phyloP scores from a whole-genome alignment of 495 filamentous ascomycete genomes.

The Penicillium alfredii region DNA sequence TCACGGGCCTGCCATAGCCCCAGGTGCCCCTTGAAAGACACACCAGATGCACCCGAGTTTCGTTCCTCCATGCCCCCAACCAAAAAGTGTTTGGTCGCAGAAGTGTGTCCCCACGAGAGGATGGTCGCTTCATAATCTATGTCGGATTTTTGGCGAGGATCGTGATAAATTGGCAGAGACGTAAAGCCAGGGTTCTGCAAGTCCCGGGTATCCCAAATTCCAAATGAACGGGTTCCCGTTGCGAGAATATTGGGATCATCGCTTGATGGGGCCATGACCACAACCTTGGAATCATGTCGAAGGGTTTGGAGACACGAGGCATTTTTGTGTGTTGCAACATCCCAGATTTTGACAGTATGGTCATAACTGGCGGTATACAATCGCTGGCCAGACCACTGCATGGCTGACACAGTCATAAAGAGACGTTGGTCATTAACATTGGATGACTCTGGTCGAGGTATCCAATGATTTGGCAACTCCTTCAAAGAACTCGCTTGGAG shows the following conservation, averaged over 20 bases:
- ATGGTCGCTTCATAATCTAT: slow-evolving; percentile 57
- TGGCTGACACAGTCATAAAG: slow-evolving; percentile 70
- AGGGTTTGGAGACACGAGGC: slow-evolving; percentile 46
- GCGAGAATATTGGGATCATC: slow-evolving; percentile 40
- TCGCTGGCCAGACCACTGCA: slow-evolving; percentile 59
- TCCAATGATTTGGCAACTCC: slow-evolving; percentile 66
- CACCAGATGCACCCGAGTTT: slow-evolving; percentile 48
- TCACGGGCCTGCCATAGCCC: slow-evolving; percentile 62
- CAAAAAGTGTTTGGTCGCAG: slow-evolving; percentile 49
- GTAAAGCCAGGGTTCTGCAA: neutral
- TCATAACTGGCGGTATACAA: slow-evolving; percentile 83
- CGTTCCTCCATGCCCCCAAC: slow-evolving; percentile 72
- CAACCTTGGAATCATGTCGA: slow-evolving; percentile 60
- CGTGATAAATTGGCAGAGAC: slow-evolving; percentile 7
- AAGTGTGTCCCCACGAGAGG: slow-evolving; percentile 61
- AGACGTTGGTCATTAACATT: slow-evolving; percentile 61
- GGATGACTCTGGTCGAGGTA: slow-evolving; percentile 47
- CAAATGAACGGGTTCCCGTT: slow-evolving; percentile 38
- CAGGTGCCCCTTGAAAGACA: slow-evolving; percentile 58
- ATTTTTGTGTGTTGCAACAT: slow-evolving; percentile 28
- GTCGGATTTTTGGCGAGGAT: slow-evolving; percentile 37
- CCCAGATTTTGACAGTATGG: slow-evolving; percentile 71
- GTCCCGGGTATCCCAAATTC: slow-evolving; percentile 27
- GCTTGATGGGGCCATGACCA: slow-evolving; percentile 58
- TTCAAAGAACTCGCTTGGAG: slow-evolving; percentile 44